phyloP scores from a whole-genome alignment of 441 rosid species.

The Erodium texanum region DNA sequence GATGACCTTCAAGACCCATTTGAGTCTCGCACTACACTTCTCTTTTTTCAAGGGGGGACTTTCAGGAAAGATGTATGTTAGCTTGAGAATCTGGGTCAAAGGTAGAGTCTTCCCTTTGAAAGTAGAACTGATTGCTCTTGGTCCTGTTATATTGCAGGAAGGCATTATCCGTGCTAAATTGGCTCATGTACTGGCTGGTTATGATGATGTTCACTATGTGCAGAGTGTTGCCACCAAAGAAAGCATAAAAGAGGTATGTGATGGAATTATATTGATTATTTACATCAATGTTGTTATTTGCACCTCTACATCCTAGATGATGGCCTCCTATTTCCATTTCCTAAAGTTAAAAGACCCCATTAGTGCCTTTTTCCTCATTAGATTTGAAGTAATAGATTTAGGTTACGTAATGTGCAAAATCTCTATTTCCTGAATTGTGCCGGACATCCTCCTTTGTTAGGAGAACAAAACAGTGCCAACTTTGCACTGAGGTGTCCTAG shows the following conservation, averaged over 20 bases:
- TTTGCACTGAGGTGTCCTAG: background rate
- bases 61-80: conserved; percentile 66
- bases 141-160: conserved; percentile 36
- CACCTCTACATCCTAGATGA: background rate
- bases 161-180: conserved; percentile 74
- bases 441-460: too few species aligned
- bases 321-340: background rate
- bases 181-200: conserved; percentile 49
- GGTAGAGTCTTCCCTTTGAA: background rate
- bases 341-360: background rate
- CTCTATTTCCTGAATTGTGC: background rate
- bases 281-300: conserved; percentile 12
- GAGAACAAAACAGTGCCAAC: background rate
- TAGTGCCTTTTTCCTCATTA: background rate
- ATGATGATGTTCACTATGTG: conserved; percentile 60
- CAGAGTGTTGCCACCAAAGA: conserved; percentile 53
- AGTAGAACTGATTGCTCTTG: conserved; percentile 16
- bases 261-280: conserved; percentile 1
- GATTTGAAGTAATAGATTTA: background rate
- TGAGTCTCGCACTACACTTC: conserved; percentile 64
- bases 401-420: background rate
- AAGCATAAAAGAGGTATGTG: conserved; percentile 62
- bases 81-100: background rate
- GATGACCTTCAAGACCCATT: conserved; percentile 53
- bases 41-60: conserved; percentile 88